Percentiles rank a stretch among this genome's conserved stretches.
Conservation (phyloP, 2,329 filamentous ascomycete species). For the Kalaharituber pfeilii region DNA sequence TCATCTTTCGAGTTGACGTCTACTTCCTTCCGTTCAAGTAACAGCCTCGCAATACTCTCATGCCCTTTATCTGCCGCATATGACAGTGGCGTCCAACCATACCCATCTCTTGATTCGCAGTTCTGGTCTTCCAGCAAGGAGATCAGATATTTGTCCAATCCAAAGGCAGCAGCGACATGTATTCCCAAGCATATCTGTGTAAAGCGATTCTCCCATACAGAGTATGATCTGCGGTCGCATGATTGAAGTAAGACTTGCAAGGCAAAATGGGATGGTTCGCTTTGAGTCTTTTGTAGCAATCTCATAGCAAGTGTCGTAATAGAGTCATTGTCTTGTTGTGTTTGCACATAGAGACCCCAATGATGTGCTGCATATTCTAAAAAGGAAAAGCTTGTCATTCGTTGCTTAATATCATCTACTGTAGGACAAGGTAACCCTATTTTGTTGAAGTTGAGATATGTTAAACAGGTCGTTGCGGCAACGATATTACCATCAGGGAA, state of each 20-base stretch:
- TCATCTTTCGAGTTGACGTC: too few relatives aligned
- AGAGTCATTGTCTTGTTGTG: too few relatives aligned
- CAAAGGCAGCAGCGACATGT: too few relatives aligned
- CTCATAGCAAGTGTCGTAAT: too few relatives aligned
- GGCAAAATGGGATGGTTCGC: background rate
- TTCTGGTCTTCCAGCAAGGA: too few relatives aligned
- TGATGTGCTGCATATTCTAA: too few relatives aligned
- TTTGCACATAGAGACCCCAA: background rate
- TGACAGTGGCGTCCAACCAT: too few relatives aligned
- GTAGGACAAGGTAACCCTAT: background rate
- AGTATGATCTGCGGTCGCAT: too few relatives aligned
- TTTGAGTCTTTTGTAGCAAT: too few relatives aligned
- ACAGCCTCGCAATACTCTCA: background rate
- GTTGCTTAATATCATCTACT: background rate
- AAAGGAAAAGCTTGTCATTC: background rate
- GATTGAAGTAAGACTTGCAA: background rate
- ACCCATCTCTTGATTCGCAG: too few relatives aligned
- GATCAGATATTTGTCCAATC: too few relatives aligned
- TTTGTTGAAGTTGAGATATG: slow-evolving; percentile 1
- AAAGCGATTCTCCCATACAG: background rate
- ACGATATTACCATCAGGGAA: background rate
- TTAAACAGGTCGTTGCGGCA: slow-evolving; percentile 1
- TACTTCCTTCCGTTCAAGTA: too few relatives aligned
- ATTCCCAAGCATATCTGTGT: background rate
- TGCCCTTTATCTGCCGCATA: background rate